Evolutionary conservation across 768 basidiomycete genomes (phyloP), one percentile per base, ranked within the genome.

Genomic region (Tylopilus balloui): DNA sequence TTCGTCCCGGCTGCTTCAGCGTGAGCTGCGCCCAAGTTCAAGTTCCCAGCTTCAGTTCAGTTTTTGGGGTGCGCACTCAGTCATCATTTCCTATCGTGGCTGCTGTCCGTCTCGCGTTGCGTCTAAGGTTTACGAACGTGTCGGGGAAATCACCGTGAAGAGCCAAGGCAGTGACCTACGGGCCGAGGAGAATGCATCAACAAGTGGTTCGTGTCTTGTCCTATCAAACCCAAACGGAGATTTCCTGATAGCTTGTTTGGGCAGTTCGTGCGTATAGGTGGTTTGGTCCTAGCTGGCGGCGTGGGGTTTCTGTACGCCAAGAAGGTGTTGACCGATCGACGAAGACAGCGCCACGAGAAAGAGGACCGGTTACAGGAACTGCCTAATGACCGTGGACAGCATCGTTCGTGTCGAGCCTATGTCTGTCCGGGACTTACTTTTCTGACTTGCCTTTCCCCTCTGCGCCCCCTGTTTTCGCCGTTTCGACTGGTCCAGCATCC

Each of bases 291-390:
- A 24, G 55, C 54, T 3, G 66, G 59, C 10, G 66, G 66, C 14
- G 63, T 53, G 0, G 58, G 66, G 37, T 67, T 67, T 49, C 41
- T 67, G 32, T 66, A 62, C 21, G 66, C 64, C 46, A 67, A 67
- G 45, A 66, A 50, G 14, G 46, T 67, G 21, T 48, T 67, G 54
- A 53, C 37, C 6, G 52, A 59, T 12, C 61, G 67, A 31, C 57
- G 66, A 42, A 53, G 57, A 42, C 65, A 47, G 24, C 57, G 27
- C 11, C 47, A 54, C 45, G 55, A 56, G 11, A 49, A 66, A 19
- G 49, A 54, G 25, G 57, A 56, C 42, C 59, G 29, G 27, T 4
- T 49, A 24, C 50, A 34, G 19, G 64, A 57, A 43, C 55, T 42
- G 9, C 17, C 24, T n/a, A 19, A 6, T 20, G 11, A 24, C 20